phyloP scores from a whole-genome alignment of 768 basidiomycete genomes.

The Neoboletus brunneissimus region DNA sequence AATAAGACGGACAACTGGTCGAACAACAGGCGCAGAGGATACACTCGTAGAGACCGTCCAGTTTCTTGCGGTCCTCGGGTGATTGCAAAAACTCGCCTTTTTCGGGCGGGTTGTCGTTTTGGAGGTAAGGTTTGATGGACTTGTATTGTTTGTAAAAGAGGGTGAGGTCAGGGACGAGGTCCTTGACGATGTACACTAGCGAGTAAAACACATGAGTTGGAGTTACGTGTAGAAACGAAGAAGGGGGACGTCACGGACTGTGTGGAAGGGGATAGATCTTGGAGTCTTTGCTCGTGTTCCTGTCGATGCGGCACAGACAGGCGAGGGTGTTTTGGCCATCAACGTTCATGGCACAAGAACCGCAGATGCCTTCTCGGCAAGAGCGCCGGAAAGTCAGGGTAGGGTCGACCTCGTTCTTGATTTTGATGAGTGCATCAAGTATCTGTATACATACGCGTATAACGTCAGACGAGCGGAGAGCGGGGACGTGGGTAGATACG shows the following conservation, averaged over 20 bases:
- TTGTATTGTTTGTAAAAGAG: constrained; percentile 99
- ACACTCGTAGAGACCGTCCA: constrained; percentile 97
- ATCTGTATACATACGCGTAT: constrained; percentile 40
- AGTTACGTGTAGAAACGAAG: not conserved
- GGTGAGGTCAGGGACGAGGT: constrained; percentile 90
- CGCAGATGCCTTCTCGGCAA: constrained; percentile 95
- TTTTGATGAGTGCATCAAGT: constrained; percentile 94
- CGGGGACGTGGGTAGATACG: constrained; percentile 13
- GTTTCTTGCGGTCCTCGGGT: constrained; percentile 87
- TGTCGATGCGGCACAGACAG: constrained; percentile 93
- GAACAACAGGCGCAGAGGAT: constrained; percentile 98
- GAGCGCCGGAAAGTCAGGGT: constrained; percentile 95
- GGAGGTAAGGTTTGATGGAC: constrained; percentile 94
- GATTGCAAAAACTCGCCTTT: constrained; percentile 88
- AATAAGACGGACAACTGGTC: constrained; percentile 95
- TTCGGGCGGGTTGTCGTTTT: constrained; percentile 88
- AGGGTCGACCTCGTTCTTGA: constrained; percentile 98
- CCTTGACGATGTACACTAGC: constrained; percentile 97
- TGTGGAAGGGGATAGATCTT: constrained; percentile 98
- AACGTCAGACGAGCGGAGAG: constrained; percentile 4
- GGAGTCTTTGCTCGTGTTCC: constrained; percentile 61
- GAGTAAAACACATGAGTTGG: not conserved
- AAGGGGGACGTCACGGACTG: constrained; percentile 53
- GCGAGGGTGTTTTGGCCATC: constrained; percentile 98
- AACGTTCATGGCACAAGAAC: constrained; percentile 99